These are phyloP conservation scores for Cryptococcus jaspeensis DNA, from an alignment of 1,284 basidiomycete genomes.

Conservation along the genomic window DNA sequence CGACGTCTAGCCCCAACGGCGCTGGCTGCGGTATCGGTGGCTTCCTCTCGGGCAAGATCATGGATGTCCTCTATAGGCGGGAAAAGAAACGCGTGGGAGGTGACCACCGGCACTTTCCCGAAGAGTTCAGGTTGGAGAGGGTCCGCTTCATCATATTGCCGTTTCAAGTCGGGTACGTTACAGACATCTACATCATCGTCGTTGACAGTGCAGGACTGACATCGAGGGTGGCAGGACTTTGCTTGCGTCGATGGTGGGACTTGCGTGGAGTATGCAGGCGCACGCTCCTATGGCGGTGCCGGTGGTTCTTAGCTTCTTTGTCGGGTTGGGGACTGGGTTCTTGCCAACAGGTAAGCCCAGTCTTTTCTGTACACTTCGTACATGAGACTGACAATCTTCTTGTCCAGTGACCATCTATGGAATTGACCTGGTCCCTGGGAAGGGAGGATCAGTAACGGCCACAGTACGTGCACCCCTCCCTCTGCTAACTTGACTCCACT, in stretches of 20 bases:
- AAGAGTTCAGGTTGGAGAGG: slow-evolving; percentile 35
- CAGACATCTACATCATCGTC: background rate
- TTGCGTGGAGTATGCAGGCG: slow-evolving; percentile 37
- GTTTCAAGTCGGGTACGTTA: slow-evolving; percentile 26
- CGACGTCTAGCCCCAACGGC: slow-evolving; percentile 33
- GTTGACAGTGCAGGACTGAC: background rate
- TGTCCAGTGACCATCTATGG: slow-evolving; percentile 23
- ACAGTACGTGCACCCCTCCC: slow-evolving; percentile 12
- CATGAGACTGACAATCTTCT: background rate
- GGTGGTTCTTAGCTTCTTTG: slow-evolving; percentile 38
- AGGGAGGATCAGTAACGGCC: slow-evolving; percentile 40
- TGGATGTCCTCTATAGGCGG: slow-evolving; percentile 34
- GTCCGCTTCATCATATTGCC: slow-evolving; percentile 31
- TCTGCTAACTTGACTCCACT: background rate
- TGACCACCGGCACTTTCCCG: slow-evolving; percentile 27
- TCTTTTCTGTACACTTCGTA: too few species aligned
- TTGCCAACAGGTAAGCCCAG: slow-evolving; percentile 24
- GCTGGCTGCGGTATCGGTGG: slow-evolving; percentile 31
- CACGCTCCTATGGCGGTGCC: slow-evolving; percentile 36
- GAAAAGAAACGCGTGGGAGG: slow-evolving; percentile 34
- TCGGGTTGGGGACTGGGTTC: slow-evolving; percentile 28
- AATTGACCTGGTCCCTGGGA: slow-evolving; percentile 36
- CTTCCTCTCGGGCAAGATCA: slow-evolving; percentile 30
- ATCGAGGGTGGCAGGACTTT: slow-evolving; percentile 14
- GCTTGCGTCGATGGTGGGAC: slow-evolving; percentile 24